Conservation (phyloP, 495 filamentous ascomycete species). For the Lasiosphaeriaceae sp. region DNA sequence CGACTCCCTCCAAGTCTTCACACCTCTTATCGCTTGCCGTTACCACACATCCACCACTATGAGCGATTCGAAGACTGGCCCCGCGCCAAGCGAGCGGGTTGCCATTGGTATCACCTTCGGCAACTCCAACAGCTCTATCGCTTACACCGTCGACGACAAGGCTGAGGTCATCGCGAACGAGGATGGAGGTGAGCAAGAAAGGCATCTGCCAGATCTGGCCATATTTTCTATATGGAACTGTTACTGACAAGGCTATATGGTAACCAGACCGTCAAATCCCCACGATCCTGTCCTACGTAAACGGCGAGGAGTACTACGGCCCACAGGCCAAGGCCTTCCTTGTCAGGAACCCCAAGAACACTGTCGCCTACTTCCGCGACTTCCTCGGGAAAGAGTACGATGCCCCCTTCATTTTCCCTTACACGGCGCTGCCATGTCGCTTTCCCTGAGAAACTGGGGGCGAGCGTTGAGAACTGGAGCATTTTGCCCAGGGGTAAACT, state of each 20-base stretch:
- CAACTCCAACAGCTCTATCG: slow-evolving; percentile 97
- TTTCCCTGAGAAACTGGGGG: neutral
- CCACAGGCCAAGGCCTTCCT: slow-evolving; percentile 91
- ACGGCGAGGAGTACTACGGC: slow-evolving; percentile 94
- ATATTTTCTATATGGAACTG: neutral
- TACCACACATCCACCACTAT: slow-evolving; percentile 21
- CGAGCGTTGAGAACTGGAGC: neutral
- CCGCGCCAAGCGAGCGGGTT: slow-evolving; percentile 57
- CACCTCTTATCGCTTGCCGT: neutral
- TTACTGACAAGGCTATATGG: slow-evolving; percentile 4
- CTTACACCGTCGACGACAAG: slow-evolving; percentile 85
- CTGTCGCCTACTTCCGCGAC: slow-evolving; percentile 91
- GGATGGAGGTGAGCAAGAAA: slow-evolving; percentile 72
- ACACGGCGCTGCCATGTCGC: too few species aligned
- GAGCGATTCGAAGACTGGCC: slow-evolving; percentile 38
- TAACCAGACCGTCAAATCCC: slow-evolving; percentile 89
- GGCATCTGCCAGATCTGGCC: neutral
- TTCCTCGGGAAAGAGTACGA: slow-evolving; percentile 86
- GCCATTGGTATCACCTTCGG: slow-evolving; percentile 97
- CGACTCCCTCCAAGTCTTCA: neutral
- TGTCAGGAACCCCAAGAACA: slow-evolving; percentile 86
- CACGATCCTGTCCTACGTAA: slow-evolving; percentile 86
- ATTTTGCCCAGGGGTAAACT: neutral
- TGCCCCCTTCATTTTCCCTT: neutral
- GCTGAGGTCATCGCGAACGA: slow-evolving; percentile 98